phyloP scores from a whole-genome alignment of 2,329 filamentous ascomycete genomes.

The Salinomyces thailandicus region DNA sequence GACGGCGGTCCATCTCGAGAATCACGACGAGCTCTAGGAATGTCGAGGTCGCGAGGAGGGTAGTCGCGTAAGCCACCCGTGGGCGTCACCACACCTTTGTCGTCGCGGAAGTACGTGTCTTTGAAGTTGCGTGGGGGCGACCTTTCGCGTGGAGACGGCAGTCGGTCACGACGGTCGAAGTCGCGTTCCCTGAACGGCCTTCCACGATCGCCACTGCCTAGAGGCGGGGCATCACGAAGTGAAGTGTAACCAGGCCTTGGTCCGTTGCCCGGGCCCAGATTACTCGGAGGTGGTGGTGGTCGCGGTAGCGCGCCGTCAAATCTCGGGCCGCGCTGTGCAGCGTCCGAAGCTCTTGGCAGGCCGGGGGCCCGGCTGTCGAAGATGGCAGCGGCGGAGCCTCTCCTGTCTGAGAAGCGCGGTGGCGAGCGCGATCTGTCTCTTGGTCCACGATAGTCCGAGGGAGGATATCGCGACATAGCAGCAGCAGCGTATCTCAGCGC shows the following conservation, averaged over 20 bases:
- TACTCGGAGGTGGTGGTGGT: conserved; percentile 29
- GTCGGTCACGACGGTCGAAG: conserved; percentile 46
- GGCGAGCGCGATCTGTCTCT: conserved; percentile 62
- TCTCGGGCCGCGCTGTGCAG: conserved; percentile 65
- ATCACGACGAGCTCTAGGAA: conserved; percentile 55
- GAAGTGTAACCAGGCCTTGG: conserved; percentile 14
- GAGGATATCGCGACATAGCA: conserved; percentile 26
- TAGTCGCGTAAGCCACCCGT: conserved; percentile 53
- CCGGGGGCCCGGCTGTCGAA: conserved; percentile 20
- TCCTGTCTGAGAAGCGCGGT: conserved; percentile 58
- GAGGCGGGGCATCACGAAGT: conserved; percentile 45
- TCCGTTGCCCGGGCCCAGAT: conserved; percentile 49
- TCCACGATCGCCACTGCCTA: conserved; percentile 50
- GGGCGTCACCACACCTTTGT: no score
- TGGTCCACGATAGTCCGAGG: conserved; percentile 30
- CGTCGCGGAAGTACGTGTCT: no score
- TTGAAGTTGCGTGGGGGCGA: conserved; percentile 51
- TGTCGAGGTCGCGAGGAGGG: conserved; percentile 52
- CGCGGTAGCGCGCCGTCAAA: conserved; percentile 59
- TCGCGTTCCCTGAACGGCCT: conserved; percentile 44
- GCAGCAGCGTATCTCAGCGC: not conserved
- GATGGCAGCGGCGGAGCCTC: conserved; percentile 47
- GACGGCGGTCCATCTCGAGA: conserved; percentile 65
- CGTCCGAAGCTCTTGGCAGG: conserved; percentile 39
- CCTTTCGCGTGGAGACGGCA: conserved; percentile 52